Percentiles rank a stretch among this genome's conserved stretches.
Evolutionary conservation across 2,329 filamentous ascomycete genomes (phyloP).

Genomic region (Alternaria dauci): DNA sequence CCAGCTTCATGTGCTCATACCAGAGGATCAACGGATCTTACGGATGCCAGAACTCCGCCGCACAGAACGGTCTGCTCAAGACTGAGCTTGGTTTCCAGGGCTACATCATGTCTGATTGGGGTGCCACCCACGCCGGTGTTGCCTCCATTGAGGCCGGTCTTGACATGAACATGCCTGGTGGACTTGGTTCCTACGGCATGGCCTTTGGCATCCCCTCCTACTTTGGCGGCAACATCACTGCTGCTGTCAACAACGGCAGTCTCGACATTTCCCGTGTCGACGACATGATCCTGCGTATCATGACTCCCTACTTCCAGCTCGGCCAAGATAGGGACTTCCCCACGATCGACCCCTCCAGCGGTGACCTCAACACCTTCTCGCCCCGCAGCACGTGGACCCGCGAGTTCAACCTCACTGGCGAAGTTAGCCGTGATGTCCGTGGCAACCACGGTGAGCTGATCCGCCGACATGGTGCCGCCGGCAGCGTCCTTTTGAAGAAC

Average conservation of each 20-base stretch:
- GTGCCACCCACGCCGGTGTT: conserved; percentile 58
- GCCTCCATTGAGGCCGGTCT: conserved; percentile 53
- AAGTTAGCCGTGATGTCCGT: conserved; percentile 47
- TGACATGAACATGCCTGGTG: conserved; percentile 57
- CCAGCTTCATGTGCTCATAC: conserved; percentile 68
- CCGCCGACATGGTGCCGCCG: conserved; percentile 53
- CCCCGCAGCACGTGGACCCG: conserved; percentile 47
- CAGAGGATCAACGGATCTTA: conserved; percentile 50
- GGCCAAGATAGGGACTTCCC: conserved; percentile 55
- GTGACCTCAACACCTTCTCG: conserved; percentile 51
- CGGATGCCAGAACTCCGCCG: conserved; percentile 50
- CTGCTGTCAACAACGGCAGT: conserved; percentile 52
- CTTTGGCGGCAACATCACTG: conserved; percentile 55
- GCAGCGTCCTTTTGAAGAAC: conserved; percentile 60
- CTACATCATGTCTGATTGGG: conserved; percentile 56
- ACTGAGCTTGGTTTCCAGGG: conserved; percentile 61
- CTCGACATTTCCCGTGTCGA: conserved; percentile 53
- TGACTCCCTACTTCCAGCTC: conserved; percentile 57
- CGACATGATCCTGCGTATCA: conserved; percentile 58
- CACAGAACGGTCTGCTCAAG: conserved; percentile 61
- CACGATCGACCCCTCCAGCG: conserved; percentile 45
- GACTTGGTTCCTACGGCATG: conserved; percentile 42
- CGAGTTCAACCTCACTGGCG: conserved; percentile 47
- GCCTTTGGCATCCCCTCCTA: conserved; percentile 49
- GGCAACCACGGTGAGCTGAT: conserved; percentile 54